Conservation (phyloP, 768 basidiomycete species). For the Infundibulicybe gibba region DNA sequence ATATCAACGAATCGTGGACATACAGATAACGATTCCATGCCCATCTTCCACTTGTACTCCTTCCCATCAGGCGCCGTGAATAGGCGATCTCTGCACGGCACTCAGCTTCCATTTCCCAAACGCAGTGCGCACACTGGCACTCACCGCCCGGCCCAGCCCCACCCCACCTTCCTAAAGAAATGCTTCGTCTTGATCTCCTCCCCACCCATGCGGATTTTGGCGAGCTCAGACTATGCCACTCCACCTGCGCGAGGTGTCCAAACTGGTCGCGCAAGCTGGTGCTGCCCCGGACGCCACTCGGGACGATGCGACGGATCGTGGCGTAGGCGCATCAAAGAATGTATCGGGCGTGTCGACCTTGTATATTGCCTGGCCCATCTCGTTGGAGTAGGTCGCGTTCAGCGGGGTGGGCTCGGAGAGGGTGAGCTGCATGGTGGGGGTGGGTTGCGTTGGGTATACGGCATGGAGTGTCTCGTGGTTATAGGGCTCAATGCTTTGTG, state of each 20-base stretch:
- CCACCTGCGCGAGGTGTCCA: constrained; percentile 5
- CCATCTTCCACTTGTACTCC: constrained; percentile 15
- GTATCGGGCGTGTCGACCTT: constrained; percentile 11
- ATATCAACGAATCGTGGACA: too few relatives aligned
- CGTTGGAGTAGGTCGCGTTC: constrained; percentile 15
- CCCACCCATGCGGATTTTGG: constrained; percentile 7
- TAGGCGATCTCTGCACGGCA: constrained; percentile 10
- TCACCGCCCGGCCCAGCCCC: constrained; percentile 9
- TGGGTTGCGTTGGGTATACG: too few relatives aligned
- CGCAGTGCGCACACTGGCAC: background rate
- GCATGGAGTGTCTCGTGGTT: too few relatives aligned
- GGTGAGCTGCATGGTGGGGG: constrained; percentile 17
- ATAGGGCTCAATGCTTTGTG: too few relatives aligned
- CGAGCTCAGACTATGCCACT: constrained; percentile 8
- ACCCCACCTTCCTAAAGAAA: constrained; percentile 7
- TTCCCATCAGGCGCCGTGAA: constrained; percentile 15
- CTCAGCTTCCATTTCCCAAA: background rate
- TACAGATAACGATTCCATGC: too few relatives aligned
- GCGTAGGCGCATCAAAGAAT: background rate
- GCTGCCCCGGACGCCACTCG: background rate
- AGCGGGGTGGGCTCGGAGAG: constrained; percentile 10
- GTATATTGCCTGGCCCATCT: constrained; percentile 16
- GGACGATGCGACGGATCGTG: constrained; percentile 3
- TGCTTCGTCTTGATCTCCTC: constrained; percentile 4
- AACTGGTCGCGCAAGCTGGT: constrained; percentile 1